Evolutionary conservation across 371 early-diverging fungal genomes (phyloP), one percentile per base, ranked within the genome.

Genomic region (Fennellomyces sp.): DNA sequence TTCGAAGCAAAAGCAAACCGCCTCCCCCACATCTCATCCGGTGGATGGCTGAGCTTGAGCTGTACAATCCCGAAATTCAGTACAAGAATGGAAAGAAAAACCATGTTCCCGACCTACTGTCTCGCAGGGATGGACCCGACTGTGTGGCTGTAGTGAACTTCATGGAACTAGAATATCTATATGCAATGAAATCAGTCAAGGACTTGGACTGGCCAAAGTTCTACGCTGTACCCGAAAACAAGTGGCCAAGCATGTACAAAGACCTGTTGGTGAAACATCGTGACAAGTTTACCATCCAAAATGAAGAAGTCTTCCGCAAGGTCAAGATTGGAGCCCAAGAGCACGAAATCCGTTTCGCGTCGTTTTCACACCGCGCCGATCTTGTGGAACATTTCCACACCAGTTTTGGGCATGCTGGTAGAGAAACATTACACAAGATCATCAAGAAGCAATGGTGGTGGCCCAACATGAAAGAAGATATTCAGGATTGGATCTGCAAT

Each of bases 11-110:
- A 45, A 21, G n/a, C 45, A 60, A 38, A 26, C 42, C 52, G 0
- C 51, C 60, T 0, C n/a, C n/a, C n/a, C 36, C 36, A 36, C 3
- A 45, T 12, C 42, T 60, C 3, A 33, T 58, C 1, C 41, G 64
- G 5, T 70, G 64, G 66, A 59, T 64, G 1, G n/a, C 35, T 0
- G 64, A 70, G 50, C 21, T 70, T 0, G 66, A 64, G 50, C 29
- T 55, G 3, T 67, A 56, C 47, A 15, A 36, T 36, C 36, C 36
- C 11, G n/a, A 11, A 36, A 36, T 36, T n/a, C 10, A 36, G 36
- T 36, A 36, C n/a, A 36, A 36, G n/a, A 56, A 8, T 36, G 36
- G 36, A 36, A 36, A 36, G 2, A 63, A 68, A 6, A 71, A 78
- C 35, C 50, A 50, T 47, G 39, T 66, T 2, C 55, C 69, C n/a